Conservation (phyloP, 129 eudicot species). For the Deinandra increscens region DNA sequence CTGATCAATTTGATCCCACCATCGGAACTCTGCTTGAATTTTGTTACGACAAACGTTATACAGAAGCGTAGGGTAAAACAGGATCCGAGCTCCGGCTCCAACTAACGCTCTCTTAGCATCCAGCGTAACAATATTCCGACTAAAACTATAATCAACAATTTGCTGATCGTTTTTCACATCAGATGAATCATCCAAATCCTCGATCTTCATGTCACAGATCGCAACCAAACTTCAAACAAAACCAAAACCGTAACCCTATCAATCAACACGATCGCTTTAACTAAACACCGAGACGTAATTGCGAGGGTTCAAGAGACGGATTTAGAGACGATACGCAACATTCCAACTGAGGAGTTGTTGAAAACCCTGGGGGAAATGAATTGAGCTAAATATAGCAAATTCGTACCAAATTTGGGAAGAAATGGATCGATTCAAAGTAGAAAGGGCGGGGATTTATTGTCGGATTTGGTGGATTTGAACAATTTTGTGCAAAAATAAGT, state of each 20-base stretch:
- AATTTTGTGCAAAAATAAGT: not conserved
- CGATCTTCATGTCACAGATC: constrained; percentile 60
- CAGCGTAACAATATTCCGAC: constrained; percentile 39
- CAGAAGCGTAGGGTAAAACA: constrained; percentile 82
- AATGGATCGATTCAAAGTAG: constrained; percentile 13
- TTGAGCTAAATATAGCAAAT: constrained; percentile 12
- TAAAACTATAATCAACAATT: constrained; percentile 17
- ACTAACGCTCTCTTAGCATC: constrained; percentile 74
- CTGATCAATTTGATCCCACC: constrained; percentile 95
- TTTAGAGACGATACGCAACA: constrained; percentile 15
- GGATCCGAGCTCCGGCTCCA: constrained; percentile 86
- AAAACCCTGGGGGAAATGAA: constrained; percentile 4
- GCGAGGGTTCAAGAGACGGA: constrained; percentile 7
- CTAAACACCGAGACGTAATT: constrained; percentile 19
- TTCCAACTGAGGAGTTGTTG: not conserved
- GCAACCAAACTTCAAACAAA: constrained; percentile 32
- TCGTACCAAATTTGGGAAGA: constrained; percentile 15
- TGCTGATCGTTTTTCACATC: constrained; percentile 10
- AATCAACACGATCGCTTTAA: constrained; percentile 22
- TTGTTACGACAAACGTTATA: constrained; percentile 75
- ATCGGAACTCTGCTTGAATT: constrained; percentile 65
- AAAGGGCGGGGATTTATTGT: constrained; percentile 6
- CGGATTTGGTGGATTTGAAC: constrained; percentile 17
- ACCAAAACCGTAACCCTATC: constrained; percentile 20
- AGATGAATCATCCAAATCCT: constrained; percentile 48